Evolutionary conservation across 257 asterid species (phyloP).

Genomic region (Salvia hispanica): DNA sequence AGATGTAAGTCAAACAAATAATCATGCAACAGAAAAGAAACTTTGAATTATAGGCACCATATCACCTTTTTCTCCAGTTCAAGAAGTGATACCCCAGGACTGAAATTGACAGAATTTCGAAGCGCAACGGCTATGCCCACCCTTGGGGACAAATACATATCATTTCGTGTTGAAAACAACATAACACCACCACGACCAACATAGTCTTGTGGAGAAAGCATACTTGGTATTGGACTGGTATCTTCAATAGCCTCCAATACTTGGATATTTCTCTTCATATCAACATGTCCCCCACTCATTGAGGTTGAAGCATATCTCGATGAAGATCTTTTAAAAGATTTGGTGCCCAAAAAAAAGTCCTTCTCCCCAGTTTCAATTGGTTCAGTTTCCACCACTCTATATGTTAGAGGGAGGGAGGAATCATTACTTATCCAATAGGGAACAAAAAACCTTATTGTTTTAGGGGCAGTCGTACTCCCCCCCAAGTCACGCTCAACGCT

Average conservation of each 20-base stretch:
- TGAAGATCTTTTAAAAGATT: slow-evolving; percentile 67
- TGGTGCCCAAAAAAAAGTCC: slow-evolving; percentile 61
- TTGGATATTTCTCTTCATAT: slow-evolving; percentile 66
- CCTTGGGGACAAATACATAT: slow-evolving; percentile 82
- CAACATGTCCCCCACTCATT: slow-evolving; percentile 52
- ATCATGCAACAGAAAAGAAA: slow-evolving; percentile 17
- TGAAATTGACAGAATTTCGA: slow-evolving; percentile 71
- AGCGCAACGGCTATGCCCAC: slow-evolving; percentile 95
- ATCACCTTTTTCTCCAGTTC: slow-evolving; percentile 98
- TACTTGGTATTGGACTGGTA: slow-evolving; percentile 85
- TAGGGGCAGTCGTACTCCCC: slow-evolving; percentile 90
- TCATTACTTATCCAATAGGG: slow-evolving; percentile 97
- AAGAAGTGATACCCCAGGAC: slow-evolving; percentile 91
- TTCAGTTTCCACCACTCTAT: slow-evolving; percentile 94
- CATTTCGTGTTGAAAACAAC: slow-evolving; percentile 92
- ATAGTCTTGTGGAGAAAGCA: slow-evolving; percentile 99
- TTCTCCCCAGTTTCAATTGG: slow-evolving; percentile 62
- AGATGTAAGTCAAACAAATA: neutral
- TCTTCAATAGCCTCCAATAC: slow-evolving; percentile 91
- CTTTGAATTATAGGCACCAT: slow-evolving; percentile 23
- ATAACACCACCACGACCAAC: slow-evolving; percentile 90
- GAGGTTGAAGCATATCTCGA: slow-evolving; percentile 59
- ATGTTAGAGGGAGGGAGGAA: slow-evolving; percentile 72
- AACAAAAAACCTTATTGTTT: slow-evolving; percentile 89
- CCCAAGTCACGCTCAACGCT: slow-evolving; percentile 97